phyloP scores from a whole-genome alignment of 225 moss, liverwort and hornwort species.

The Pseudisothecium myosuroides region DNA sequence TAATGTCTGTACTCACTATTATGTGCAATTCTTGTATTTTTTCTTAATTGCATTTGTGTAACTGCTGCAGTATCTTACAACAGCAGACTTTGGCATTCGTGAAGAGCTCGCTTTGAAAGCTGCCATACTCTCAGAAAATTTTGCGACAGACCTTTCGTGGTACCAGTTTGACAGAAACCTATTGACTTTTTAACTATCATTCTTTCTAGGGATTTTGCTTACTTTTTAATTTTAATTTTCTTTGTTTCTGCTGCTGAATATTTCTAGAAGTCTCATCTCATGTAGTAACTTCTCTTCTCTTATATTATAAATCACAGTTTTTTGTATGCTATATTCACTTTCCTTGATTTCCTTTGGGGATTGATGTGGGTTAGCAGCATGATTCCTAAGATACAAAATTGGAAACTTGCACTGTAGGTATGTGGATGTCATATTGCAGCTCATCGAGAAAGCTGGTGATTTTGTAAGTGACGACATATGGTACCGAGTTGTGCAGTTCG shows the following conservation, averaged over 20 bases:
- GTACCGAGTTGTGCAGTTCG: conserved; percentile 97
- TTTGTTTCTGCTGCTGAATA: background rate
- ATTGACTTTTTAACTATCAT: background rate
- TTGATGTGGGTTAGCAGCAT: background rate
- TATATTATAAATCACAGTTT: background rate
- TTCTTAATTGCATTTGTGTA: background rate
- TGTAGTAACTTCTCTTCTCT: background rate
- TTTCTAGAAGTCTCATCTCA: background rate
- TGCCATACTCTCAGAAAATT: conserved; percentile 93
- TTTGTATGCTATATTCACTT: background rate
- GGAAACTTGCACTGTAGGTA: conserved; percentile 48
- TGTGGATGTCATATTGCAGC: conserved; percentile 92
- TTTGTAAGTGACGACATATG: conserved; percentile 98
- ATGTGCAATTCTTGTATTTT: background rate
- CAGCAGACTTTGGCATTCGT: conserved; percentile 95
- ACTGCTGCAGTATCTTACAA: conserved; percentile 80
- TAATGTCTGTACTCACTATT: background rate
- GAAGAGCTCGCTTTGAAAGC: conserved; percentile 98
- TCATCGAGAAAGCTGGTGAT: conserved; percentile 98
- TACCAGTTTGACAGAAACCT: conserved; percentile 7
- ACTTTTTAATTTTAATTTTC: background rate
- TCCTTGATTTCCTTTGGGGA: background rate
- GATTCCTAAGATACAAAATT: background rate
- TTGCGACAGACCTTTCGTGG: conserved; percentile 93
- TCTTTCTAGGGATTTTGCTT: background rate